Percentiles rank a stretch among this genome's conserved stretches.
Evolutionary conservation across 2,329 filamentous ascomycete species (phyloP).

Genomic region (Pleochaeta shiraiana): DNA sequence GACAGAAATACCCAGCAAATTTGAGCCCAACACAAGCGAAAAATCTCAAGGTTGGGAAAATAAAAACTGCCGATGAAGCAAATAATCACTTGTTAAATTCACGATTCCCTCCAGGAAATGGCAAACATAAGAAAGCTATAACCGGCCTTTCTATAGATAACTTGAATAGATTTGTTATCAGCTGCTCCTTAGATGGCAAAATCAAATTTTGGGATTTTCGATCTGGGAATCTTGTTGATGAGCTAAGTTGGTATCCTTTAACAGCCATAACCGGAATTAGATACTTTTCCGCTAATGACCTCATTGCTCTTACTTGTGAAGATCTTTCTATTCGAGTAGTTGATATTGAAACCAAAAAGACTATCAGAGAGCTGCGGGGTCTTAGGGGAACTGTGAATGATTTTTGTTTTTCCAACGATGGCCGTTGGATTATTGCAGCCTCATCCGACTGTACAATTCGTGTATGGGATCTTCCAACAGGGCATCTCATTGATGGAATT

Average conservation of each 20-base stretch:
- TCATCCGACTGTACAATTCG: conserved; percentile 62
- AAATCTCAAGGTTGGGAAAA: conserved; percentile 45
- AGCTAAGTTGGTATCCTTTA: conserved; percentile 69
- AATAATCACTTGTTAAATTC: conserved; percentile 9
- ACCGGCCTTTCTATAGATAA: conserved; percentile 76
- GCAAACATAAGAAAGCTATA: conserved; percentile 60
- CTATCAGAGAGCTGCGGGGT: conserved; percentile 84
- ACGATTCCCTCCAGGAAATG: conserved; percentile 25
- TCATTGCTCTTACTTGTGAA: conserved; percentile 74
- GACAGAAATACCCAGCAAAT: conserved; percentile 67
- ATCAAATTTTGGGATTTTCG: conserved; percentile 96
- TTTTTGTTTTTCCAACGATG: conserved; percentile 78
- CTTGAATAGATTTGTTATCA: conserved; percentile 71
- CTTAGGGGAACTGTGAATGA: conserved; percentile 54
- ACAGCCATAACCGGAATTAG: conserved; percentile 53
- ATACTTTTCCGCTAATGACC: conserved; percentile 64
- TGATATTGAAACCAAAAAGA: conserved; percentile 73
- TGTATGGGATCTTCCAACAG: conserved; percentile 90
- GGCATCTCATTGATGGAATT: conserved; percentile 86
- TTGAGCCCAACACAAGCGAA: conserved; percentile 60
- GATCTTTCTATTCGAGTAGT: conserved; percentile 76
- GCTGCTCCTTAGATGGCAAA: conserved; percentile 74
- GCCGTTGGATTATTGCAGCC: conserved; percentile 79
- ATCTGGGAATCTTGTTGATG: conserved; percentile 56
- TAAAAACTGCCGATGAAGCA: conserved; percentile 19